phyloP scores from a whole-genome alignment of 2,329 filamentous ascomycete genomes.

The Fusarium keratoplasticum region DNA sequence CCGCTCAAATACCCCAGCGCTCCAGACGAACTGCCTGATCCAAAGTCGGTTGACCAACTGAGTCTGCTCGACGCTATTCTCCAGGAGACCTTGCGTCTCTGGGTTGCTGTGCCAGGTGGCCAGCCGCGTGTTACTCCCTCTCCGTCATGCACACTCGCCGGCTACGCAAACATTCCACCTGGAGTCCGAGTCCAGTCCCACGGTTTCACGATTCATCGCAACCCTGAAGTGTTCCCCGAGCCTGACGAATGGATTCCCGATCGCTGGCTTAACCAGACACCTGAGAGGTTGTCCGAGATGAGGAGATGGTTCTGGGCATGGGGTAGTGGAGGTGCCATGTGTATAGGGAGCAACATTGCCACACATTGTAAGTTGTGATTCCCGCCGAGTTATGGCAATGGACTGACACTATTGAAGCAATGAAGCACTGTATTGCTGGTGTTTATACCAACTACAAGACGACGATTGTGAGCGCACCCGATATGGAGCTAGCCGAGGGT shows the following conservation, averaged over 20 bases:
- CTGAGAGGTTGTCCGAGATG: conserved; percentile 1
- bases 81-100: conserved; percentile 7
- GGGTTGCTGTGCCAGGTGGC: conserved; percentile 2
- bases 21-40: not conserved
- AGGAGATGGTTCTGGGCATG: conserved; percentile 16
- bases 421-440: conserved; percentile 15
- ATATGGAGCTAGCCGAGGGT: conserved; percentile 11
- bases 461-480: not conserved
- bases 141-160: not conserved
- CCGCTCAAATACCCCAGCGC: not conserved
- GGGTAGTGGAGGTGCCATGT: conserved; percentile 10
- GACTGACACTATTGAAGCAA: not conserved
- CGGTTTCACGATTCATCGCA: conserved; percentile 6
- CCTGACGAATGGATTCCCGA: not conserved
- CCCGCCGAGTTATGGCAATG: too few species aligned
- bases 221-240: conserved; percentile 4
- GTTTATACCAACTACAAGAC: conserved; percentile 17
- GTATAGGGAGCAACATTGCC: conserved; percentile 16
- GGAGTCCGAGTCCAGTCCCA: not conserved
- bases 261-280: not conserved
- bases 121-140: conserved; percentile 9
- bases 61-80: conserved; percentile 5
- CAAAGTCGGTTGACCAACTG: conserved; percentile 6
- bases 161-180: conserved; percentile 1
- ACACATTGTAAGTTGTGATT: not conserved